A percentile compares a stretch with the other conserved stretches of the same genome.
phyloP scores from a whole-genome alignment of 495 filamentous ascomycete genomes.

The Amphirosellinia nigrospora region DNA sequence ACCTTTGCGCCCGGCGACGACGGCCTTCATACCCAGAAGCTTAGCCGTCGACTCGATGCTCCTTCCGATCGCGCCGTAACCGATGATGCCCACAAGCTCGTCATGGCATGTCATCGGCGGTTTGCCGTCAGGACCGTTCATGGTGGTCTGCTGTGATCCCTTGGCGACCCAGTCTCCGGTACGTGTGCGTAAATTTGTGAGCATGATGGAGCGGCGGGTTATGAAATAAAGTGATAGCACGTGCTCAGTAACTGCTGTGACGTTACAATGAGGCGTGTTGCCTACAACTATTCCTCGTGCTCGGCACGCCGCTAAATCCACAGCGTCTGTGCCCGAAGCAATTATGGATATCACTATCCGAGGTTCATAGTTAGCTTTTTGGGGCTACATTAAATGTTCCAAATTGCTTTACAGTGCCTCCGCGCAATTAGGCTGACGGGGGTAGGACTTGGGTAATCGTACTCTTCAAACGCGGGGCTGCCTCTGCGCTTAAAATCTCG shows the following conservation, averaged over 20 bases:
- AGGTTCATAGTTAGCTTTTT: neutral
- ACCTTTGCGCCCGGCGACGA: constrained; percentile 58
- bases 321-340: constrained; percentile 59
- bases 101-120: constrained; percentile 46
- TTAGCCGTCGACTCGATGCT: constrained; percentile 38
- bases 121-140: constrained; percentile 43
- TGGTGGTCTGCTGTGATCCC: constrained; percentile 35
- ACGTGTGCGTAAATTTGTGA: constrained; percentile 43
- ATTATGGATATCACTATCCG: constrained; percentile 50
- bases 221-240: constrained; percentile 61
- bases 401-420: neutral
- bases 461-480: constrained; percentile 44
- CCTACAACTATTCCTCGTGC: constrained; percentile 52
- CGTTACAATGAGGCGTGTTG: constrained; percentile 57
- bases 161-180: constrained; percentile 41
- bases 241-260: constrained; percentile 61
- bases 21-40: constrained; percentile 58
- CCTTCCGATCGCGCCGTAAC: constrained; percentile 59
- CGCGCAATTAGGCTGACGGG: neutral
- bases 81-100: constrained; percentile 58
- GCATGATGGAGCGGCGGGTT: constrained; percentile 52
- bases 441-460: neutral
- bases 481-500: constrained; percentile 43
- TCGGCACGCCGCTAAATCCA: constrained; percentile 53
- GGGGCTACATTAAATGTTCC: neutral